Evolutionary conservation across 2,329 filamentous ascomycete genomes (phyloP).

Genomic region (Cladosporium velox): DNA sequence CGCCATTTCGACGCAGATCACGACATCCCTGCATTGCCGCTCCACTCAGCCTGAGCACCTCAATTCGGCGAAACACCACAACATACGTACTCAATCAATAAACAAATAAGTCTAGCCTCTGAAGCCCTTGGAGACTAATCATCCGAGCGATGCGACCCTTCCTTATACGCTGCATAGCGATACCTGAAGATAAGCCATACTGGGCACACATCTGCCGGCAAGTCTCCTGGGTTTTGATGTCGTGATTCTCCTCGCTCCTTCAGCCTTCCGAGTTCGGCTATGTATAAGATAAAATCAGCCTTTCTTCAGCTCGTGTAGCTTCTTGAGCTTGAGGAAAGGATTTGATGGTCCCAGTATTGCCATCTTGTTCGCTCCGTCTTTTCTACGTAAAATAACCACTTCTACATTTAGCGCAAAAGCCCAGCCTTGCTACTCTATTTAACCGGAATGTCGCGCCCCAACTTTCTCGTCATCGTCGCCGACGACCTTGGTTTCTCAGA

Average conservation of each 20-base stretch:
- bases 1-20: not conserved
- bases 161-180: not conserved
- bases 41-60: not conserved
- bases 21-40: not conserved
- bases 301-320: not conserved
- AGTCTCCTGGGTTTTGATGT: not conserved
- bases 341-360: not conserved
- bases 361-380: not conserved
- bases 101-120: not conserved
- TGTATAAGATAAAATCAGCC: not conserved
- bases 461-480: conserved; percentile 30
- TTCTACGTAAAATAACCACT: not conserved
- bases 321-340: not conserved
- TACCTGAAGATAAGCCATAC: not conserved
- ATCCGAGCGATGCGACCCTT: not conserved
- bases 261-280: not conserved
- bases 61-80: not conserved
- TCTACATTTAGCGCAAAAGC: not conserved
- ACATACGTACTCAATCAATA: not conserved
- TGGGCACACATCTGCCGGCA: not conserved
- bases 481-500: conserved; percentile 39
- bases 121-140: not conserved
- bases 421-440: not conserved
- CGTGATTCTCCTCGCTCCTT: not conserved
- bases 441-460: conserved; percentile 15